phyloP scores from a whole-genome alignment of 306 rosid species.

The Vigna trinervia region DNA sequence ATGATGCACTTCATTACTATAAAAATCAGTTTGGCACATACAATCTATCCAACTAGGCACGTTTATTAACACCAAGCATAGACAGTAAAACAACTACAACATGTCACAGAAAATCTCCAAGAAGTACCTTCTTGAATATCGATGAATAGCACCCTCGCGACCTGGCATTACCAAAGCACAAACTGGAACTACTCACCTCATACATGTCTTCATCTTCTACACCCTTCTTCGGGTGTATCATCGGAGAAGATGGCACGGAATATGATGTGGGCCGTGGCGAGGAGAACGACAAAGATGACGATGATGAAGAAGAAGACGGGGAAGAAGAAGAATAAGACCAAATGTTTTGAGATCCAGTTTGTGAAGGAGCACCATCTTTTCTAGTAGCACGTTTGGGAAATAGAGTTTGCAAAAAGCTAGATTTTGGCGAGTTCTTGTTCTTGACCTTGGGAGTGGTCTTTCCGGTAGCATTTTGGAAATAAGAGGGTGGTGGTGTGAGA shows the following conservation, averaged over 20 bases:
- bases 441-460: constrained; percentile 33
- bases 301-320: constrained; percentile 45
- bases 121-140: constrained; percentile 64
- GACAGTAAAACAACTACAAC: not conserved
- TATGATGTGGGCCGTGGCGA: constrained; percentile 30
- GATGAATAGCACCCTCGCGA: constrained; percentile 56
- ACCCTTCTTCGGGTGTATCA: constrained; percentile 37
- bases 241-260: constrained; percentile 57
- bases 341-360: constrained; percentile 24
- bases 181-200: constrained; percentile 43
- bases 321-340: constrained; percentile 43
- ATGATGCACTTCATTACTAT: constrained; percentile 33
- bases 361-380: constrained; percentile 13
- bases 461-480: constrained; percentile 46
- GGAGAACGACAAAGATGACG: constrained; percentile 41
- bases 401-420: constrained; percentile 46
- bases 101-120: constrained; percentile 49
- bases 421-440: constrained; percentile 40
- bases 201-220: constrained; percentile 39
- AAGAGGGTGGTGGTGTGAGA: constrained; percentile 59
- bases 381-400: constrained; percentile 51
- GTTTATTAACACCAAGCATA: constrained; percentile 16
- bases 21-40: constrained; percentile 40
- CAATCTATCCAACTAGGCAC: constrained; percentile 35
- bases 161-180: constrained; percentile 42